These are phyloP conservation scores for Linum tenue DNA, from an alignment of 345 rosid genomes.

Conservation along the genomic window DNA sequence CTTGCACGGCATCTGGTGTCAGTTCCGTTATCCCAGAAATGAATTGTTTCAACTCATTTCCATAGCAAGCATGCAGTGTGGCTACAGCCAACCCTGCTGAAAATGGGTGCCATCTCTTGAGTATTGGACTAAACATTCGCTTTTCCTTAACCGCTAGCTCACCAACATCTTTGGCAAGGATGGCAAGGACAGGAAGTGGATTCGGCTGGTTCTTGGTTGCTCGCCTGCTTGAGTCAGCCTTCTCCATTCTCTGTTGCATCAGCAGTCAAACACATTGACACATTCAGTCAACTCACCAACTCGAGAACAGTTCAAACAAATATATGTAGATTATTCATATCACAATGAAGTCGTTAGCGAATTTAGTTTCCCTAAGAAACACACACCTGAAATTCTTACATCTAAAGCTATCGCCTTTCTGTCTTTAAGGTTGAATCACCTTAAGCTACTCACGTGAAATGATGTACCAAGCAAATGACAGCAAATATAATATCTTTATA, in stretches of 20 bases:
- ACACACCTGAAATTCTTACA: too few species aligned
- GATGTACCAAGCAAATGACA: too few species aligned
- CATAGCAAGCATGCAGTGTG: constrained; percentile 89
- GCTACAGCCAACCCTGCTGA: constrained; percentile 98
- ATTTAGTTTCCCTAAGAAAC: too few species aligned
- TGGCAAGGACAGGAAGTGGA: constrained; percentile 82
- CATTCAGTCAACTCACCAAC: constrained; percentile 8
- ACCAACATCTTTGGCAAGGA: constrained; percentile 92
- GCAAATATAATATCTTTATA: too few species aligned
- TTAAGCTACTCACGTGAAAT: too few species aligned
- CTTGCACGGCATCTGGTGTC: constrained; percentile 91
- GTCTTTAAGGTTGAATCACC: too few species aligned
- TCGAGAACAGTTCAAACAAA: neutral
- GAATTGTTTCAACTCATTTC: constrained; percentile 88
- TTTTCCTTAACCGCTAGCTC: constrained; percentile 79
- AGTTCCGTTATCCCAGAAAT: constrained; percentile 63
- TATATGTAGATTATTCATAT: too few species aligned
- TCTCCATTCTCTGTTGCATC: constrained; percentile 78
- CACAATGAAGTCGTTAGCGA: too few species aligned
- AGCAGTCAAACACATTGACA: neutral
- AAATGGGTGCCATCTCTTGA: constrained; percentile 96
- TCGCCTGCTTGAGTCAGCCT: constrained; percentile 94
- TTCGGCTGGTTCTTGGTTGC: constrained; percentile 72
- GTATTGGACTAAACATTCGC: constrained; percentile 74
- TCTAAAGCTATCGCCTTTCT: too few species aligned